phyloP scores from a whole-genome alignment of 257 asterid genomes.

The Ilex asprella region DNA sequence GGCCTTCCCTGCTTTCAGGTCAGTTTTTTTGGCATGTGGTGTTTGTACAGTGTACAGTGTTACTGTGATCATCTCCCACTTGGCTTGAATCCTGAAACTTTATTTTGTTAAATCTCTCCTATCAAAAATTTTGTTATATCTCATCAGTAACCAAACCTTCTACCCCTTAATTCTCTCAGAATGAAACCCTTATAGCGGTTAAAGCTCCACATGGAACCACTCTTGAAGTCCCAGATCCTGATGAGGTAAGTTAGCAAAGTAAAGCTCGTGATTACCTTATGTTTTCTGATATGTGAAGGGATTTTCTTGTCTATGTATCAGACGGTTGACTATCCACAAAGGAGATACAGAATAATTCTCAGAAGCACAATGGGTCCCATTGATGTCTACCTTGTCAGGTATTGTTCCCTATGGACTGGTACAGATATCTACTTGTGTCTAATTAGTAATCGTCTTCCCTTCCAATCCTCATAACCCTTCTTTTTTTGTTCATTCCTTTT shows the following conservation, averaged over 20 bases:
- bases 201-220: conserved; percentile 99
- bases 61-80: no score
- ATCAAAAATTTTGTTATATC: no score
- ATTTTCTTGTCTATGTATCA: conserved; percentile 18
- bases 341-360: conserved; percentile 89
- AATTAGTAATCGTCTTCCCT: background rate
- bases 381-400: conserved; percentile 97
- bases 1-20: conserved; percentile 81
- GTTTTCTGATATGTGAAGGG: conserved; percentile 15
- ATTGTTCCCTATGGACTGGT: conserved; percentile 1
- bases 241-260: conserved; percentile 51
- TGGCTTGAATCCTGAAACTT: background rate
- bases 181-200: conserved; percentile 76
- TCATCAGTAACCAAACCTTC: conserved; percentile 11
- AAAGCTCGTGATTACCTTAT: conserved; percentile 12
- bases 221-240: conserved; percentile 95
- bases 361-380: conserved; percentile 97
- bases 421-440: background rate
- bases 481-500: background rate
- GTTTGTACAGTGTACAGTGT: background rate
- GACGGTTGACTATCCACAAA: conserved; percentile 84
- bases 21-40: conserved; percentile 14
- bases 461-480: background rate
- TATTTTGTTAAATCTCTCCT: background rate
- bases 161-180: conserved; percentile 35